Base-by-base conservation (phyloP, 768 basidiomycete species). In the Tulasnella sp. region DNA sequence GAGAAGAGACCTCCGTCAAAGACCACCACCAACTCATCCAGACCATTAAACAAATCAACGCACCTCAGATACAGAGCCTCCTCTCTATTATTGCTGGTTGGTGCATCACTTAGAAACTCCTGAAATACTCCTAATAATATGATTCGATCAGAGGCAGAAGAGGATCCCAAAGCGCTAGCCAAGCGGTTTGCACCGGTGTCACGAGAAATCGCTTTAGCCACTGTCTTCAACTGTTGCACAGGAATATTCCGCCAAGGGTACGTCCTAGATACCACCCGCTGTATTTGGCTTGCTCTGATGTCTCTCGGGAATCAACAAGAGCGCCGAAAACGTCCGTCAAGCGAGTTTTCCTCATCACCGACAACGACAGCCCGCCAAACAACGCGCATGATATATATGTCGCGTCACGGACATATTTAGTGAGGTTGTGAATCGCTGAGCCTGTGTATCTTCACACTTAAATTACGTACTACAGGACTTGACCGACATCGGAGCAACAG, bases 261-360 rank as follows among this genome's bases (percentile, higher is more conserved):
- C 60, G 79, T 65, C 30, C 34, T 38, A 38, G 7, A 38, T n/a
- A n/a, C n/a, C n/a, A n/a, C 17, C 22, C 19, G 27, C 2, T 21
- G 24, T 19, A 21, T 22, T 22, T 9, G 22, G n/a, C 21, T n/a
- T 15, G 43, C 17, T 22, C 38, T 3, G 21, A 53, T n/a, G 19
- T n/a, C 21, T n/a, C 4, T 52, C 42, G 21, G 19, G 24, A 24
- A 22, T 11, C 12, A 21, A 27, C 61, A 45, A 92, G 89, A 10
- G 86, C 88, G 7, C 83, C 84, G 21, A 91, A 92, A 67, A 89
- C 83, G 0, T 89, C 91, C 2, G 83, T 85, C n/a, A 93, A 94
- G 68, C 83, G 92, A 4, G 79, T 98, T 0, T 97, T 97, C 68
- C 73, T 94, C 41, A 87, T 99, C 44, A 98, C 96, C 0, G 86